phyloP scores from a whole-genome alignment of 2,329 filamentous ascomycete species.

The Cordyceps militaris region DNA sequence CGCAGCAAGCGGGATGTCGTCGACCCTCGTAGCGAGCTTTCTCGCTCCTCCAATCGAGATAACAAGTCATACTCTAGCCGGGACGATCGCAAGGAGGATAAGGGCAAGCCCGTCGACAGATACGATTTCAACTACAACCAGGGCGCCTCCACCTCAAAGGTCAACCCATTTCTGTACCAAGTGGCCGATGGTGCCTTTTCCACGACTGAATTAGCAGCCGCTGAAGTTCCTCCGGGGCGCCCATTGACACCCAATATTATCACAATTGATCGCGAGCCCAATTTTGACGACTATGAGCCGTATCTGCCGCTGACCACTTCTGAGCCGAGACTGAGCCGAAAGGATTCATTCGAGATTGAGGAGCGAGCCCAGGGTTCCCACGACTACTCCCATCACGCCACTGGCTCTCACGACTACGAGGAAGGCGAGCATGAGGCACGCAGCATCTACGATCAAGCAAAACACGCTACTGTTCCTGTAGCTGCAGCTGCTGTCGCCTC shows the following conservation, averaged over 20 bases:
- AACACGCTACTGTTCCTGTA: constrained; percentile 42
- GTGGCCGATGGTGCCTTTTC: constrained; percentile 46
- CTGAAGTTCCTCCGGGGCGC: constrained; percentile 33
- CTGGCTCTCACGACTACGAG: constrained; percentile 23
- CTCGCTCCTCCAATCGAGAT: constrained; percentile 19
- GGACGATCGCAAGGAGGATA: constrained; percentile 23
- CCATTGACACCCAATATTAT: constrained; percentile 44
- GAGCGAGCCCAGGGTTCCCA: constrained; percentile 20
- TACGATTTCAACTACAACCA: constrained; percentile 14
- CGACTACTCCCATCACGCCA: constrained; percentile 18
- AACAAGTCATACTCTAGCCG: constrained; percentile 19
- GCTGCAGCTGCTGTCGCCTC: constrained; percentile 40
- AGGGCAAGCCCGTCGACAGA: constrained; percentile 20
- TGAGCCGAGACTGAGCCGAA: constrained; percentile 38
- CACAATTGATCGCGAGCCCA: constrained; percentile 48
- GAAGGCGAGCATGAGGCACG: constrained; percentile 38
- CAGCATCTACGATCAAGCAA: constrained; percentile 37
- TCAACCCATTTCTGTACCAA: constrained; percentile 55
- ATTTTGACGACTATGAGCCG: constrained; percentile 33
- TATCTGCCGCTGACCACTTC: constrained; percentile 22
- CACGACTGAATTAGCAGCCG: constrained; percentile 34
- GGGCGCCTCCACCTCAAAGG: constrained; percentile 23
- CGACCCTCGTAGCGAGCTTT: constrained; percentile 23
- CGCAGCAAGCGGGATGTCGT: constrained; percentile 24
- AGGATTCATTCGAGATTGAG: constrained; percentile 41